Base-by-base conservation (phyloP, 106 monocot species). In the Xerophyta viscosa region DNA sequence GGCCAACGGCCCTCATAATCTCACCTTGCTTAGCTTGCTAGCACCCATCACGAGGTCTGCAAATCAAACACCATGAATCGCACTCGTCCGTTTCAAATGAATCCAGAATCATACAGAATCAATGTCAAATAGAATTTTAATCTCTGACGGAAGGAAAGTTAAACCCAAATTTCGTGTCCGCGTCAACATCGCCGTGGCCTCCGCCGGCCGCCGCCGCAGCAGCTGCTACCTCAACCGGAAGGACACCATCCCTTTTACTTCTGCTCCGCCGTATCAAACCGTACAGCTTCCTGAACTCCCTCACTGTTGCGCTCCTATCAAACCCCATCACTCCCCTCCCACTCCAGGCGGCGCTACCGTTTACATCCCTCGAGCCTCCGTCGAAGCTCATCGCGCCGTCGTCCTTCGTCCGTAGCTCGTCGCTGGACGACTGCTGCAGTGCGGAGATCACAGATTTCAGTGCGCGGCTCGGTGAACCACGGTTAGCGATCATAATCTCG, bases 401-500 rank as follows among this genome's bases (percentile, higher is more conserved):
- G 0, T 37, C 20, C 19, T 31, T 14, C 36, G 29, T 9, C 17
- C 8, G 19, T 20, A 7, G 2, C 31, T 8, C 13, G 36, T 14
- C 15, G 0, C 5, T 13, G 5, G 58, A 41, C 1, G 41, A 23
- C 14, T 26, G 24, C 3, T 44, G 54, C 20, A 54, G 25, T 7
- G 58, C 58, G 15, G 22, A 42, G 39, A 58, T 58, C 26, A 58
- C 58, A 2, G 58, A n/a, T 41, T 58, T 58, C 24, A 58, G 15
- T 0, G 58, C 58, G 13, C 58, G 24, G 58, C 58, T 58, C 4
- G 58, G 58, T 8, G 58, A 41, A 0, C 41, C 42, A 20, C 58
- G 41, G 58, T 58, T 41, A 42, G 58, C 58, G 22, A 58, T 7
- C 42, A 58, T 41, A 26, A 58, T 58, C 41, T 58, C 58, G 13